Evolutionary conservation across 1,284 basidiomycete species (phyloP).

Genomic region (Caloboletus inedulis): DNA sequence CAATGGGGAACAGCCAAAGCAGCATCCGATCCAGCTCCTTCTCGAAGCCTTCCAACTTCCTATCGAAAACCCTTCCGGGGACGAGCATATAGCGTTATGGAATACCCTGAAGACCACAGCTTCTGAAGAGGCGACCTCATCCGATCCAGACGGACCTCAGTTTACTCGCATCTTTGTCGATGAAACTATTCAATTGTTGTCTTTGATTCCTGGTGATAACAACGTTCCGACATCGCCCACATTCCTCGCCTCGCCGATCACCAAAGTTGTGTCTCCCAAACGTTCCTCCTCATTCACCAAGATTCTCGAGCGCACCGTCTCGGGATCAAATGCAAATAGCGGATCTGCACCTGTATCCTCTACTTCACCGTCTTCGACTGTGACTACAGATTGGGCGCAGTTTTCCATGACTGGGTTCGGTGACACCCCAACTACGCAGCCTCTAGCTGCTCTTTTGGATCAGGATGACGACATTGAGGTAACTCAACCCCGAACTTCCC

Average conservation of each 20-base stretch:
- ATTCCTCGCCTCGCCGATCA: constrained; percentile 23
- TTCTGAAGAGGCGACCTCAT: constrained; percentile 16
- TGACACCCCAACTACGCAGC: constrained; percentile 39
- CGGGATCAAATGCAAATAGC: background rate
- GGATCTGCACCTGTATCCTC: constrained; percentile 21
- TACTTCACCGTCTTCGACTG: constrained; percentile 22
- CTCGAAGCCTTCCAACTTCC: constrained; percentile 52
- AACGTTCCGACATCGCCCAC: constrained; percentile 19
- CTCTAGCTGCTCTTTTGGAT: constrained; percentile 56
- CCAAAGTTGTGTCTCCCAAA: constrained; percentile 17
- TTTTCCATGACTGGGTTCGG: constrained; percentile 67
- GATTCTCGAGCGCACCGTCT: constrained; percentile 7
- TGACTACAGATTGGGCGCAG: constrained; percentile 47
- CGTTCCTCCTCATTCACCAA: constrained; percentile 22
- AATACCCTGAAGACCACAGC: constrained; percentile 45
- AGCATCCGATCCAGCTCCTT: constrained; percentile 56
- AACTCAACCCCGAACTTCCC: constrained; percentile 41
- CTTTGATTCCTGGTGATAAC: constrained; percentile 20
- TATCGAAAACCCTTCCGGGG: constrained; percentile 36
- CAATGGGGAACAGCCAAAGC: constrained; percentile 39
- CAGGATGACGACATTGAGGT: constrained; percentile 56
- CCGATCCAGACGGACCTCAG: constrained; percentile 28
- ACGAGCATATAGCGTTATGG: constrained; percentile 50
- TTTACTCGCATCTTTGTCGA: constrained; percentile 56
- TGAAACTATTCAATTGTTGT: constrained; percentile 55